phyloP scores from a whole-genome alignment of 306 rosid genomes.

The Clitoria ternatea region DNA sequence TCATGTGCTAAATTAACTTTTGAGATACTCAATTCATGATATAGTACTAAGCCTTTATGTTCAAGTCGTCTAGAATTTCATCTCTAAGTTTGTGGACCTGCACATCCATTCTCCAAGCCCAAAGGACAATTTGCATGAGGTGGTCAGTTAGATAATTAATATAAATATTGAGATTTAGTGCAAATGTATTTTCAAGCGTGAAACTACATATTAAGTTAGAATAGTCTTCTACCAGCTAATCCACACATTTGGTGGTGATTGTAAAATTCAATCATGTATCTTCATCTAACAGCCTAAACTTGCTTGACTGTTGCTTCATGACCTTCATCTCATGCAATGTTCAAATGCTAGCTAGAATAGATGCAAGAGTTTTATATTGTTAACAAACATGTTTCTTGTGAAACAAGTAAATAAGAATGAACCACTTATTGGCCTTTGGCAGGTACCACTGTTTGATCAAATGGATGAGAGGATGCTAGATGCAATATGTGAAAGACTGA shows the following conservation, averaged over 20 bases:
- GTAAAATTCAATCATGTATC: too few relatives aligned
- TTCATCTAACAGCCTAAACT: not conserved
- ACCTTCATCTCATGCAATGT: not conserved
- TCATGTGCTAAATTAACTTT: not conserved
- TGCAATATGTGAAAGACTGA: constrained; percentile 59
- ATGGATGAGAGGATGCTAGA: constrained; percentile 56
- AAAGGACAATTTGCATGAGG: not conserved
- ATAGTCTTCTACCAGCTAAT: too few relatives aligned
- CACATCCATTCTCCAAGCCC: not conserved
- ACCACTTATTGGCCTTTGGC: constrained; percentile 4
- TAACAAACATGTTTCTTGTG: constrained; percentile 2
- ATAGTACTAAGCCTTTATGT: not conserved
- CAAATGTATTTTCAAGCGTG: too few relatives aligned
- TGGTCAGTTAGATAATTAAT: too few relatives aligned
- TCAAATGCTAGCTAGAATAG: not conserved
- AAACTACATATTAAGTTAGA: too few relatives aligned
- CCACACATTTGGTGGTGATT: too few relatives aligned
- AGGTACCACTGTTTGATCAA: constrained; percentile 58
- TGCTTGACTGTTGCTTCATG: not conserved
- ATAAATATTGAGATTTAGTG: too few relatives aligned
- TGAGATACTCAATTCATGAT: not conserved
- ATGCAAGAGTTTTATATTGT: not conserved
- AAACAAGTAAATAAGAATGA: not conserved
- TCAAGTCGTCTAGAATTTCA: not conserved
- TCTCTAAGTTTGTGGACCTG: not conserved